Evolutionary conservation across 2,329 filamentous ascomycete genomes (phyloP), one percentile per base, ranked within the genome.

Genomic region (Aspergillus neoniger): DNA sequence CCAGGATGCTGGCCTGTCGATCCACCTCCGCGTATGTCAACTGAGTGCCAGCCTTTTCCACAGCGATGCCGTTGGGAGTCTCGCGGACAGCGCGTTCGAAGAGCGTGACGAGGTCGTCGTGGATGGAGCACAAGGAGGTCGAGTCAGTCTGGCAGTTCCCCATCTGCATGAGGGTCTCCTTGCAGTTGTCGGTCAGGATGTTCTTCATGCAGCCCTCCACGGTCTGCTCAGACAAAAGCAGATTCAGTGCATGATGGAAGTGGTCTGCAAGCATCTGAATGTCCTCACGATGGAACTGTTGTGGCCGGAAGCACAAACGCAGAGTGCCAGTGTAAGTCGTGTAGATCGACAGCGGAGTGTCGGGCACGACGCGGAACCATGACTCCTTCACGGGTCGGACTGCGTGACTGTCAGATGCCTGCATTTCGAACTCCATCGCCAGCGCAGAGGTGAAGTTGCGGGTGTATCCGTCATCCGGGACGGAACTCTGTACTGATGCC

Each of bases 1-100:
- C 61, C n/a, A 63, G 41, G 4, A 21, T 15, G 30, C 21, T 49
- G 12, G 56, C 50, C 44, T 14, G n/a, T 19, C 10, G 21, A 4
- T 56, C 54, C 5, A 65, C 21, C 6, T 62, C 43, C 1, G 10
- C 15, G 25, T 65, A 65, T 2, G 63, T 60, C 9, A 61, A n/a
- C 8, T 32, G 14, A 7, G 9, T 44, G n/a, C 36, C 19, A 15
- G 8, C 17, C 51, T 55, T 49, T 55, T 51, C 30, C 5, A 62
- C 49, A 1, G 60, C 32, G 32, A 36, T 36, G 5, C 32, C 32
- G 32, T 55, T 14, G 41, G 6, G 23, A n/a, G 14, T 44, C 36
- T 3, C 53, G 25, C 17, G 41, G 10, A 5, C 19, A n/a, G 43
- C 54, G 7, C 21, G 21, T 21, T 57, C 38, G 39, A 60, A 53